phyloP scores from a whole-genome alignment of 2,329 filamentous ascomycete species.

The Monilinia fructicola region DNA sequence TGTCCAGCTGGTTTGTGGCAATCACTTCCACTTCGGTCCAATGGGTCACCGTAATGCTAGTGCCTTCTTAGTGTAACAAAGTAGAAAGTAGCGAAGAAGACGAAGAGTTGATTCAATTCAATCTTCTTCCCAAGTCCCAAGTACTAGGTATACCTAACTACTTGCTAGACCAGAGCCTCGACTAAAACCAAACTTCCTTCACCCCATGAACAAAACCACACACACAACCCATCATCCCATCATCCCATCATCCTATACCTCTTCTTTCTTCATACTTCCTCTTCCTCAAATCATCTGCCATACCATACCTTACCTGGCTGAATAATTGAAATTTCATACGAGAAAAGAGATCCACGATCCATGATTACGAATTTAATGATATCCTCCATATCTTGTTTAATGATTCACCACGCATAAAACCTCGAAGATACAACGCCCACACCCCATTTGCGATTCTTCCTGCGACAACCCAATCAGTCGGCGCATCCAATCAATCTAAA shows the following conservation, averaged over 20 bases:
- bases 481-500: not conserved
- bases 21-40: not conserved
- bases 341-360: constrained; percentile 17
- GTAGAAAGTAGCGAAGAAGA: too few relatives aligned
- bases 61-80: not conserved
- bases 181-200: not conserved
- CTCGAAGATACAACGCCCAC: not conserved
- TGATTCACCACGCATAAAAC: constrained; percentile 7
- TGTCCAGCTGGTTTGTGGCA: not conserved
- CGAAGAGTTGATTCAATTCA: too few relatives aligned
- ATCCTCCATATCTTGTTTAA: not conserved
- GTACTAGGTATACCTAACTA: not conserved
- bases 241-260: not conserved
- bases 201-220: constrained; percentile 4
- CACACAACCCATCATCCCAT: not conserved
- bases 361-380: constrained; percentile 25
- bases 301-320: too few relatives aligned
- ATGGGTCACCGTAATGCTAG: not conserved
- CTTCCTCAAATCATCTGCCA: too few relatives aligned
- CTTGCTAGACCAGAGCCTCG: not conserved
- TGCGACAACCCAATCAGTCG: constrained; percentile 23
- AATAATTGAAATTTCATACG: not conserved
- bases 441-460: not conserved
- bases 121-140: too few relatives aligned
- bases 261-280: not conserved